Base-by-base conservation (phyloP, 2,329 filamentous ascomycete species). In the Lasiodiplodia gonubiensis region DNA sequence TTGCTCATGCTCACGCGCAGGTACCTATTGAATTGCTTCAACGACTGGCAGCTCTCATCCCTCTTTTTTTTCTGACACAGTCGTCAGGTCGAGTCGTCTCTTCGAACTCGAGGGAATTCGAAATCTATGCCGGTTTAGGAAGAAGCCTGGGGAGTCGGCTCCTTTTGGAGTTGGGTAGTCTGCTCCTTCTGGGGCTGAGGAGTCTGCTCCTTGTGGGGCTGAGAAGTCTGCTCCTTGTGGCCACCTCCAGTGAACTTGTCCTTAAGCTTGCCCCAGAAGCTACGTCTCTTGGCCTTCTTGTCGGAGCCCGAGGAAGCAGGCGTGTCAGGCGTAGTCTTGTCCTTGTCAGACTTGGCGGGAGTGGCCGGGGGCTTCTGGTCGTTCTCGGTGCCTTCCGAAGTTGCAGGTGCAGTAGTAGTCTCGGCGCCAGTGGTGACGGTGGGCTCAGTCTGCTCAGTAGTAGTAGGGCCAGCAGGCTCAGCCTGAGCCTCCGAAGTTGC, bases 251-350 rank as follows among this genome's bases (percentile, higher is more conserved):
- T 71, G 63, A 84, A 74, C 78, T 82, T 83, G 67, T 83, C 81
- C 80, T 84, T 83, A 69, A 85, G 70, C 76, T 80, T 82, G 70
- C 79, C 79, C 68, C 84, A 83, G 73, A 84, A 77, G 65, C 79
- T 80, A 59, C 78, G 78, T 73, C 82, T 83, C 75, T 81, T 83
- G 74, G 82, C 81, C 78, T 82, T 81, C 69, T 71, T 71, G 23
- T 72, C 67, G 12, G 59, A 63, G 8, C 59, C 59, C 21, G 69
- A 65, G 33, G 64, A 66, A 57, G 76, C 72, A 23, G 77, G 74
- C 12, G 75, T 70, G 55, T 23, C 65, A 37, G 59, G 59, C 16
- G 30, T 25, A 16, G 42, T 5, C 42, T 63, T 63, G 55, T 57
- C 65, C 65, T 53, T 72, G 14, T 73, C 54, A 18, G 67, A 61